Evolutionary conservation across 768 basidiomycete genomes (phyloP).

Genomic region (Tylopilus plumbeoviolaceoides): DNA sequence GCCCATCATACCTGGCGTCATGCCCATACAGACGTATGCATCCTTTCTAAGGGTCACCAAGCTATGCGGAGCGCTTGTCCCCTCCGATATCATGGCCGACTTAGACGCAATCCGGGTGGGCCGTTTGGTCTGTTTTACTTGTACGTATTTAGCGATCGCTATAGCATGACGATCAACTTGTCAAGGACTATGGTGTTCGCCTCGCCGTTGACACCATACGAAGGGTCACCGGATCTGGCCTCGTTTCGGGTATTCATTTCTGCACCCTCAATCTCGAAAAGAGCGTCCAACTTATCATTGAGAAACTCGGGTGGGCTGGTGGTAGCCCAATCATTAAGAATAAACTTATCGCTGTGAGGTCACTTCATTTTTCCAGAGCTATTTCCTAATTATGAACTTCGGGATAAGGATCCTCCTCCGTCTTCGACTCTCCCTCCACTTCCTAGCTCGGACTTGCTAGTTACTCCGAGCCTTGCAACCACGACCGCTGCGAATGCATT

Average conservation of each 20-base stretch:
- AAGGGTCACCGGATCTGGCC: constrained; percentile 50
- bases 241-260: constrained; percentile 79
- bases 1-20: constrained; percentile 92
- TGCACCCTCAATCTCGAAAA: constrained; percentile 98
- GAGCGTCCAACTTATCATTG: constrained; percentile 83
- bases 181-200: constrained; percentile 92
- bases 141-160: not conserved
- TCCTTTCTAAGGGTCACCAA: constrained; percentile 92
- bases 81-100: constrained; percentile 56
- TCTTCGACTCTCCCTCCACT: constrained; percentile 27
- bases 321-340: constrained; percentile 45
- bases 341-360: constrained; percentile 60
- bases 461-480: constrained; percentile 65
- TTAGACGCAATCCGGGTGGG: constrained; percentile 75
- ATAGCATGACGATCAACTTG: constrained; percentile 87
- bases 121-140: constrained; percentile 1
- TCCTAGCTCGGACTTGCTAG: constrained; percentile 38
- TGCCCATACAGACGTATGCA: constrained; percentile 96
- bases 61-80: constrained; percentile 79
- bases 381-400: constrained; percentile 1
- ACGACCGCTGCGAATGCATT: constrained; percentile 57
- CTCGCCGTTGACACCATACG: constrained; percentile 80
- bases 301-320: constrained; percentile 70
- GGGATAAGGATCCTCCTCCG: constrained; percentile 39
- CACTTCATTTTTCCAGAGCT: constrained; percentile 8